Base-by-base conservation (phyloP, 352 stramenopile genomes). In the Pythium chondricola region DNA sequence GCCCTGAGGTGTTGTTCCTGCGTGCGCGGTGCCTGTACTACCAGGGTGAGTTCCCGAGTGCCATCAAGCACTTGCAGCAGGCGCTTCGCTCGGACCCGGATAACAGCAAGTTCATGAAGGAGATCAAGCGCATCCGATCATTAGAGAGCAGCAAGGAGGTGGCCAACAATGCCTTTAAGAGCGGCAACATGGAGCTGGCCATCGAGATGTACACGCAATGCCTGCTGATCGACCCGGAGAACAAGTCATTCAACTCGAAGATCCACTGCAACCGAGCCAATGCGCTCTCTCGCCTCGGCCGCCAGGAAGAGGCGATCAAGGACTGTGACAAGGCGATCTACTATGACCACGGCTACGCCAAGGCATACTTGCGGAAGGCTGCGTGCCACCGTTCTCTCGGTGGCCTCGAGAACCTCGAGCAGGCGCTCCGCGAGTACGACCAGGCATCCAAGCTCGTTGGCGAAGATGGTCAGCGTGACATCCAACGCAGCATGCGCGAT, bases 201-300 rank as follows among this genome's bases (percentile, higher is more conserved):
- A 75, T 97, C 20, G 71, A 92, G 25, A 84, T 83, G 61, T 98
- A 96, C 68, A 76, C 79, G 14, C 67, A 88, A 46, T 92, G 82
- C 33, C 56, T 97, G 10, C 64, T 79, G 27, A 84, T 97, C 40
- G 88, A 96, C 59, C 84, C 81, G 21, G 64, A 73, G 27, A 96
- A 97, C 68, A 97, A 96, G 59, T 60, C 73, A 16, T 97, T 95
- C 62, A 96, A 95, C 67, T 85, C 91, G 22, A 97, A 97, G 73
- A 81, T 98, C 42, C 78, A 96, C 61, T 96, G 83, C 67, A 98
- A 97, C 65, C 82, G 91, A 18, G 92, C 87, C 21, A 94, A 88
- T 35, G 83, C 85, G 22, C 62, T 93, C 25, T 85, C 83, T 17
- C 86, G 89, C 36, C 55, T 97, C 26, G 67, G 75, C 17, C 66